Evolutionary conservation across 345 rosid species (phyloP).

Genomic region (Theobroma cacao): DNA sequence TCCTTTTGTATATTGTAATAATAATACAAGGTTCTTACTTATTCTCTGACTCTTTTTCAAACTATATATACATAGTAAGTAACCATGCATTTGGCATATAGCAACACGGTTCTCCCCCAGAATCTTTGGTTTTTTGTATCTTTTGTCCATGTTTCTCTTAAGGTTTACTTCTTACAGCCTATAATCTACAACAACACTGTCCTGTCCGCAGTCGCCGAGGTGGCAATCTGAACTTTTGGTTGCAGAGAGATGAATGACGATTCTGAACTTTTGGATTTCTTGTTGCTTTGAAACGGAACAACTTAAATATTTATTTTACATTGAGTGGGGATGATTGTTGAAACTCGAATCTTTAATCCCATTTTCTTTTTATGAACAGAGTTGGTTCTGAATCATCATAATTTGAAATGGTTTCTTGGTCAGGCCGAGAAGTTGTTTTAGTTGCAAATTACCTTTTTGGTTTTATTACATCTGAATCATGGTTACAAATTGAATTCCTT

Average conservation of each 20-base stretch:
- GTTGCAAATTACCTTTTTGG: background rate
- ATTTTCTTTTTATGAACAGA: background rate
- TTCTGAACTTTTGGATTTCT: slow-evolving; percentile 3
- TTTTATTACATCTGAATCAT: background rate
- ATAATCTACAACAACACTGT: background rate
- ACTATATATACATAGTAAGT: background rate
- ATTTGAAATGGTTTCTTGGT: background rate
- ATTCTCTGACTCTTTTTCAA: background rate
- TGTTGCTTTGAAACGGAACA: background rate
- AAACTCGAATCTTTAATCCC: background rate
- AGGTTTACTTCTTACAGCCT: background rate
- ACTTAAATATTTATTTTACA: background rate
- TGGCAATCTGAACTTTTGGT: background rate
- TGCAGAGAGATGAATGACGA: background rate
- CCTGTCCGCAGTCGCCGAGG: slow-evolving; percentile 5
- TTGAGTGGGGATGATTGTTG: background rate
- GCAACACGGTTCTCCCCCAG: background rate
- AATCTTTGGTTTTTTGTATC: background rate
- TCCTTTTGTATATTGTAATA: background rate
- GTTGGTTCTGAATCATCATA: background rate
- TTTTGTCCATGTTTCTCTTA: background rate
- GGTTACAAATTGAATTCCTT: background rate
- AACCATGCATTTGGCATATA: background rate
- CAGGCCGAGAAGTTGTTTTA: background rate
- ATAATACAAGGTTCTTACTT: background rate